Evolutionary conservation across 1,139 yeast genomes (phyloP), one percentile per base, ranked within the genome.

Genomic region (Yamadazyma oceani): DNA sequence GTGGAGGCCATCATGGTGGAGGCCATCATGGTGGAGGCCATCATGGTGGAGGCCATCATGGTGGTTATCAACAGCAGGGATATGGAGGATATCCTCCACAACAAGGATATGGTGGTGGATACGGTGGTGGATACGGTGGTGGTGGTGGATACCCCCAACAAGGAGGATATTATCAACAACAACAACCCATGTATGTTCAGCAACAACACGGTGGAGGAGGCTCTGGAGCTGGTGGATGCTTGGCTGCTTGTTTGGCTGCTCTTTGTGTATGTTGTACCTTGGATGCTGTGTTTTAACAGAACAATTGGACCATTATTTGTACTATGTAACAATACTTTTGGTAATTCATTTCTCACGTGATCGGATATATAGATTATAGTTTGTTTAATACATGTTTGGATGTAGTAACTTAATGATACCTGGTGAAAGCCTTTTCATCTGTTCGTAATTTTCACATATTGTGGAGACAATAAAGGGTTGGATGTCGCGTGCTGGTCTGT

Each of bases 241-340:
- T 82, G 53, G 71, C 79, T 61, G 89, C 80, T 4, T 83, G 89
- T 64, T 66, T 82, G 50, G 88, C 82, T 21, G 88, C 86, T 9
- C 49, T 82, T 60, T 83, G 90, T 76, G 53, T 82, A 47, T 84
- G 92, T 58, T 82, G 86, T 62, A 79, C 89, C 5, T 64, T 83
- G 50, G 89, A 83, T 55, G 76, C 82, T 54, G 51, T 83, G 23
- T 79, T 82, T 58, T 82, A 67, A 34, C n/a, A n/a, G n/a, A n/a
- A n/a, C n/a, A n/a, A n/a, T n/a, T n/a, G n/a, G n/a, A n/a, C n/a
- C n/a, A n/a, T n/a, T n/a, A n/a, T n/a, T n/a, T n/a, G n/a, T n/a
- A n/a, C n/a, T n/a, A n/a, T n/a, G n/a, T n/a, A n/a, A n/a, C n/a
- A n/a, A n/a, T n/a, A n/a, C n/a, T n/a, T n/a, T n/a, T n/a, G n/a